These are phyloP conservation scores for Cladosporium sp. DNA, from an alignment of 2,329 filamentous ascomycete genomes.

Conservation along the genomic window DNA sequence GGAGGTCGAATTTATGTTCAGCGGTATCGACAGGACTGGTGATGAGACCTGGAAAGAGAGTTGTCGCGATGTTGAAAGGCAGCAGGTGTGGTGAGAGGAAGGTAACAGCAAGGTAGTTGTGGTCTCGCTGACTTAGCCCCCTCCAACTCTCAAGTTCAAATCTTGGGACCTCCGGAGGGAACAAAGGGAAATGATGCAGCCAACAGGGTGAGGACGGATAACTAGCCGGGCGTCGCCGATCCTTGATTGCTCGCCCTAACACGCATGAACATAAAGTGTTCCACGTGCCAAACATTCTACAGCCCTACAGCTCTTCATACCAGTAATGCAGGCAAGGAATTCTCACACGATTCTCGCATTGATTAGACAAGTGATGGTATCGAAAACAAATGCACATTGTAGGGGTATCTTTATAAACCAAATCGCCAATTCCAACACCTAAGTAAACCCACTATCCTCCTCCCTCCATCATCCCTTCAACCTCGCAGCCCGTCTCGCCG, in stretches of 20 bases:
- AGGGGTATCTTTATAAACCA: conserved; percentile 4
- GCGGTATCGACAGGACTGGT: too few relatives aligned
- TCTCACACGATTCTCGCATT: too few relatives aligned
- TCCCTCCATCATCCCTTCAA: conserved; percentile 32
- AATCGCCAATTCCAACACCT: not conserved
- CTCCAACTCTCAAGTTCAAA: not conserved
- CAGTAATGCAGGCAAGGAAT: too few relatives aligned
- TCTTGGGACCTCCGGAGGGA: too few relatives aligned
- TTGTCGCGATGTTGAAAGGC: too few relatives aligned
- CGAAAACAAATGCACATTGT: conserved; percentile 1
- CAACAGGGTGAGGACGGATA: not conserved
- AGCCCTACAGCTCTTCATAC: too few relatives aligned
- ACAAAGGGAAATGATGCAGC: not conserved
- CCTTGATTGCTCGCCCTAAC: not conserved
- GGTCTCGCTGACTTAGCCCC: not conserved
- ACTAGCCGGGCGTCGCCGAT: not conserved
- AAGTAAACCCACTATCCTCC: too few relatives aligned
- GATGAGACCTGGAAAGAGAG: too few relatives aligned
- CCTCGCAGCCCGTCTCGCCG: conserved; percentile 50
- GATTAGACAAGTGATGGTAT: not conserved
- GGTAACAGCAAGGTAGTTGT: too few relatives aligned
- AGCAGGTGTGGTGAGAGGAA: too few relatives aligned
- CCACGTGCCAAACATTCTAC: too few relatives aligned
- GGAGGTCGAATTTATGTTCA: not conserved
- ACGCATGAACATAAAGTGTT: too few relatives aligned